These are phyloP conservation scores for Aspergillus tubingensis DNA, from an alignment of 2,329 filamentous ascomycete genomes.

Conservation along the genomic window DNA sequence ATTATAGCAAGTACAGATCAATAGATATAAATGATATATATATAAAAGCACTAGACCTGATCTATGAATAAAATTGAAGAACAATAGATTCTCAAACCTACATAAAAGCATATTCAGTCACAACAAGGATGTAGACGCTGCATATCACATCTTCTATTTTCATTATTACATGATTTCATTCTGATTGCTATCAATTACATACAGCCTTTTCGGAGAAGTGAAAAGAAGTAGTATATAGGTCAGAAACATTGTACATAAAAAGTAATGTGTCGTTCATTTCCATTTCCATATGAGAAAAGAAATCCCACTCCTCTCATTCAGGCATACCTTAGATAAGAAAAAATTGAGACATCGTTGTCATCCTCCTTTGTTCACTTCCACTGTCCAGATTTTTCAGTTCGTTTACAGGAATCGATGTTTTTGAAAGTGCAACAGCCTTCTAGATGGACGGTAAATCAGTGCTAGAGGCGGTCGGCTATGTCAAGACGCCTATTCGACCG, in stretches of 20 bases:
- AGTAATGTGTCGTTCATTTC: not conserved
- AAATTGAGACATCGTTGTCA: not conserved
- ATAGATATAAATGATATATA: too few relatives aligned
- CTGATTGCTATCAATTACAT: constrained; percentile 11
- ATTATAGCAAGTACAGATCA: too few relatives aligned
- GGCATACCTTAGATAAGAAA: not conserved
- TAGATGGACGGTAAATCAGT: not conserved
- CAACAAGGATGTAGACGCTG: too few relatives aligned
- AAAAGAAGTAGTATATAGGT: constrained; percentile 16
- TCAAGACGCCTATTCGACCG: not conserved
- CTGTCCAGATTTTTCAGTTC: not conserved
- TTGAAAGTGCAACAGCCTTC: not conserved
- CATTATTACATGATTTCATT: constrained; percentile 24
- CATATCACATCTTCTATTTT: constrained; percentile 15
- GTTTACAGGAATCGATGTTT: not conserved
- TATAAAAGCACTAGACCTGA: too few relatives aligned
- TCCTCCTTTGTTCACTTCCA: not conserved
- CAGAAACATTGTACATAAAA: constrained; percentile 24
- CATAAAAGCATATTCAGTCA: too few relatives aligned
- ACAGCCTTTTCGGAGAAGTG: constrained; percentile 3
- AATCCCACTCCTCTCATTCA: not conserved
- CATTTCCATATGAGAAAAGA: not conserved
- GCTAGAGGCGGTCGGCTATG: not conserved
- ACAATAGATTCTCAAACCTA: too few relatives aligned
- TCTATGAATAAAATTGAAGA: too few relatives aligned